phyloP scores from a whole-genome alignment of 805 yeast genomes.

The Pichia cephalocereana region DNA sequence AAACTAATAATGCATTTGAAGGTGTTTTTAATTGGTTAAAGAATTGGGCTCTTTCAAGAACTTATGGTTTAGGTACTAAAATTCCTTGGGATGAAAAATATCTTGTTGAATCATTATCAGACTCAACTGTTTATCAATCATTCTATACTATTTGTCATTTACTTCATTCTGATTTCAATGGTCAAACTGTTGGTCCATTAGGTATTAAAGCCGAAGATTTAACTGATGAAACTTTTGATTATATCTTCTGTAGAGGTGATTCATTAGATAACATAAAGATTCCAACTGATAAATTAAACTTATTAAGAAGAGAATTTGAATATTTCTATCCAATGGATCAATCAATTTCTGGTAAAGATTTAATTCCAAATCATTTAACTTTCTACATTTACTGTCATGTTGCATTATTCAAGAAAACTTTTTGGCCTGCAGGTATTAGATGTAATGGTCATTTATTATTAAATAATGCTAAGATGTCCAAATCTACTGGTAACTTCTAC shows the following conservation, averaged over 20 bases:
- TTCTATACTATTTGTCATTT: slow-evolving; percentile 86
- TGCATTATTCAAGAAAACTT: slow-evolving; percentile 81
- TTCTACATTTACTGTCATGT: slow-evolving; percentile 90
- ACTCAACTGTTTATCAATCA: slow-evolving; percentile 92
- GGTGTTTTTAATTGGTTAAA: slow-evolving; percentile 92
- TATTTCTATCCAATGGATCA: slow-evolving; percentile 93
- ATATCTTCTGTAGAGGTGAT: slow-evolving; percentile 56
- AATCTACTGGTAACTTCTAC: slow-evolving; percentile 94
- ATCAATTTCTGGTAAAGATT: slow-evolving; percentile 91
- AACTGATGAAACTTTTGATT: slow-evolving; percentile 92
- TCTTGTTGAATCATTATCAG: slow-evolving; percentile 89
- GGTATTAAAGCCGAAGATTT: slow-evolving; percentile 71
- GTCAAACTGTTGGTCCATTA: slow-evolving; percentile 63
- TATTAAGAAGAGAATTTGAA: slow-evolving; percentile 87
- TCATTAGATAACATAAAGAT: slow-evolving; percentile 50
- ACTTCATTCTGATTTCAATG: slow-evolving; percentile 80
- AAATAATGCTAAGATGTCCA: slow-evolving; percentile 96
- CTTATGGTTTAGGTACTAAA: slow-evolving; percentile 90
- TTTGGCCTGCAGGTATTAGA: slow-evolving; percentile 93
- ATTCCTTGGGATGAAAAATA: slow-evolving; percentile 96
- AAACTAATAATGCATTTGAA: slow-evolving; percentile 86
- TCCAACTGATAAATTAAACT: slow-evolving; percentile 55
- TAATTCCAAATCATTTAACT: slow-evolving; percentile 94
- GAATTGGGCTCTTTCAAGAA: slow-evolving; percentile 97
- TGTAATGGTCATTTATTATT: slow-evolving; percentile 92